phyloP scores from a whole-genome alignment of 2,329 filamentous ascomycete species.

The Claviceps maximensis region DNA sequence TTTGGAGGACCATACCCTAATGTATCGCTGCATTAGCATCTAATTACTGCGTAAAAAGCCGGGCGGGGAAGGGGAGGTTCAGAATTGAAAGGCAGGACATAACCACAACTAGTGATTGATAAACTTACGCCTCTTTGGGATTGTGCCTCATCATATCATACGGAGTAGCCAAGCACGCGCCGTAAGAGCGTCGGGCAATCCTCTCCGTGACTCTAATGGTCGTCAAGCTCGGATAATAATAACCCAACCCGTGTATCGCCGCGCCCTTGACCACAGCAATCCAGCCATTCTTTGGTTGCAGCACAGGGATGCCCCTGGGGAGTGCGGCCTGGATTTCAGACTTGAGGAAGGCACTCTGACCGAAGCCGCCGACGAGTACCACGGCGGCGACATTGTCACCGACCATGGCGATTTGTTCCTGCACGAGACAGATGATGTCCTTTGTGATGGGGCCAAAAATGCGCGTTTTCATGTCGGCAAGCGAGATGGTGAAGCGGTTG shows the following conservation, averaged over 20 bases:
- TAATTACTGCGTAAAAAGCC: too few species aligned
- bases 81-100: not conserved
- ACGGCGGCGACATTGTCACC: constrained; percentile 24
- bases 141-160: constrained; percentile 24
- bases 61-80: too few species aligned
- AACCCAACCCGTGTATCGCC: constrained; percentile 27
- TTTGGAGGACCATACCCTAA: constrained; percentile 25
- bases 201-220: constrained; percentile 21
- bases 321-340: constrained; percentile 25
- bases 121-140: constrained; percentile 22
- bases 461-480: constrained; percentile 53
- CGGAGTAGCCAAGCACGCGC: constrained; percentile 21
- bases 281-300: constrained; percentile 37
- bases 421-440: constrained; percentile 28
- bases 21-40: not conserved
- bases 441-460: constrained; percentile 28
- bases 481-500: constrained; percentile 19
- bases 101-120: too few species aligned
- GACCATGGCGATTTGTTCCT: constrained; percentile 26
- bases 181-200: constrained; percentile 24
- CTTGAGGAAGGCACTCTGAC: constrained; percentile 31
- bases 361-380: constrained; percentile 36
- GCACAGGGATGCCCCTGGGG: constrained; percentile 23
- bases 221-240: constrained; percentile 15
- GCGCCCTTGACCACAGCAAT: constrained; percentile 37